These are phyloP conservation scores for Lepiota brunneoincarnata DNA, from an alignment of 768 basidiomycete genomes.

Conservation along the genomic window DNA sequence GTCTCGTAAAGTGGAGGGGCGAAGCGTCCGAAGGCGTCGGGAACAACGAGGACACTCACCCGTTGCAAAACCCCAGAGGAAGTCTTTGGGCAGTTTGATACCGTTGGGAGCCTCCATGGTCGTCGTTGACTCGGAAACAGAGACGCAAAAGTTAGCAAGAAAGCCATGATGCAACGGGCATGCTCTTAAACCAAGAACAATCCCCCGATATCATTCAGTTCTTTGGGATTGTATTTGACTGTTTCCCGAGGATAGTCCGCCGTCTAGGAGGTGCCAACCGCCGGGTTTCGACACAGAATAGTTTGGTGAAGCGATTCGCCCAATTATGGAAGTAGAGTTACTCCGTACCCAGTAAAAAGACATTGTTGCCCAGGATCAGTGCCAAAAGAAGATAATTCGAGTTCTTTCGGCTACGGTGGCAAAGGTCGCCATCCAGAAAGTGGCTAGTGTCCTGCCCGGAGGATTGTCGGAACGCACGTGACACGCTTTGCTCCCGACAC, in stretches of 20 bases:
- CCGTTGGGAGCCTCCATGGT: conserved; percentile 30
- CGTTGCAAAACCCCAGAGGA: conserved; percentile 72
- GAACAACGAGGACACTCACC: conserved; percentile 35
- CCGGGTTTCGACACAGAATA: conserved; percentile 19
- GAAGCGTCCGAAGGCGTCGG: background rate
- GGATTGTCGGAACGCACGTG: conserved; percentile 25
- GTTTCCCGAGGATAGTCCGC: conserved; percentile 50
- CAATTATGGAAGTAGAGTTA: conserved; percentile 24
- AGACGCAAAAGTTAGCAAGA: conserved; percentile 28
- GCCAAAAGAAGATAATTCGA: conserved; percentile 14
- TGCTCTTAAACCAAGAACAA: conserved; percentile 39
- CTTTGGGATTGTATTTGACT: conserved; percentile 34
- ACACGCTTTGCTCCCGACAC: background rate
- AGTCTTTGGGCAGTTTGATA: conserved; percentile 51
- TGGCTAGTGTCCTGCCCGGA: conserved; percentile 14
- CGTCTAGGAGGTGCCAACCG: conserved; percentile 19
- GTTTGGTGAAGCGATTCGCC: conserved; percentile 20
- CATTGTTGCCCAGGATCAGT: conserved; percentile 18
- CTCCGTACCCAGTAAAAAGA: conserved; percentile 25
- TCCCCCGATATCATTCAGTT: conserved; percentile 41
- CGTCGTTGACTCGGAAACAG: conserved; percentile 18
- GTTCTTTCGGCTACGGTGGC: background rate
- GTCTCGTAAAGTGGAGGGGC: background rate
- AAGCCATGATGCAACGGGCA: conserved; percentile 18
- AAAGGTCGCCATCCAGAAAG: background rate